Conservation (phyloP, 2,329 filamentous ascomycete species). For the Drechslerella coelobrocha region DNA sequence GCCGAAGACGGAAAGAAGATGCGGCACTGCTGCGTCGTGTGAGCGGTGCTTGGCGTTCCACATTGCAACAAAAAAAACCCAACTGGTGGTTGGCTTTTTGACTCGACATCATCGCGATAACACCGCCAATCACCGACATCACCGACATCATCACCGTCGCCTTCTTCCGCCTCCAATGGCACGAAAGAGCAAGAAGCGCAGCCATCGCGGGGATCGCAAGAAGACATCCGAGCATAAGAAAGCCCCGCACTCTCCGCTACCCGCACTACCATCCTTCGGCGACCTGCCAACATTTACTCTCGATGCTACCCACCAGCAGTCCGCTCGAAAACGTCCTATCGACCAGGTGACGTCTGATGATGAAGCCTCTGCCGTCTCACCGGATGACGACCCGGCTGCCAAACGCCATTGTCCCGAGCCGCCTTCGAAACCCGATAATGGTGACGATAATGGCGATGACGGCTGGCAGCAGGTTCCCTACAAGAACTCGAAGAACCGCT, state of each 20-base stretch:
- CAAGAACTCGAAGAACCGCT: slow-evolving; percentile 53
- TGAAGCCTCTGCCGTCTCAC: slow-evolving; percentile 2
- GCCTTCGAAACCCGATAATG: not conserved
- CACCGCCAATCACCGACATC: slow-evolving; percentile 5
- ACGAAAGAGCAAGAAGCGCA: slow-evolving; percentile 30
- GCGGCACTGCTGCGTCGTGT: not conserved
- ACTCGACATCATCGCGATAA: not conserved
- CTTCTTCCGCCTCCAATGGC: slow-evolving; percentile 15
- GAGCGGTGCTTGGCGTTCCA: slow-evolving; percentile 20
- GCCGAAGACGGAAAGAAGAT: not conserved
- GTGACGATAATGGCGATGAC: slow-evolving; percentile 6
- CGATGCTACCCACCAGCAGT: not conserved
- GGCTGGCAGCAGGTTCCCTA: slow-evolving; percentile 41
- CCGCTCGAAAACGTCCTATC: slow-evolving; percentile 17
- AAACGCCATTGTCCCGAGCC: slow-evolving; percentile 19
- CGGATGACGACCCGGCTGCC: not conserved
- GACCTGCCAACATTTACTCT: slow-evolving; percentile 38
- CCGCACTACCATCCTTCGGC: slow-evolving; percentile 36
- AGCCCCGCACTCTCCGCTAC: slow-evolving; percentile 20
- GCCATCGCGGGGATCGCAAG: slow-evolving; percentile 33
- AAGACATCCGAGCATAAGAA: slow-evolving; percentile 12
- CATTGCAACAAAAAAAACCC: not conserved
- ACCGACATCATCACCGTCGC: not conserved
- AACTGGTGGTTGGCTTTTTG: no score
- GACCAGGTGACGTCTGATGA: slow-evolving; percentile 13